A percentile compares a stretch with the other conserved stretches of the same genome.
These are phyloP conservation scores for Toxicodendron radicans DNA, from an alignment of 345 rosid genomes.

Conservation along the genomic window DNA sequence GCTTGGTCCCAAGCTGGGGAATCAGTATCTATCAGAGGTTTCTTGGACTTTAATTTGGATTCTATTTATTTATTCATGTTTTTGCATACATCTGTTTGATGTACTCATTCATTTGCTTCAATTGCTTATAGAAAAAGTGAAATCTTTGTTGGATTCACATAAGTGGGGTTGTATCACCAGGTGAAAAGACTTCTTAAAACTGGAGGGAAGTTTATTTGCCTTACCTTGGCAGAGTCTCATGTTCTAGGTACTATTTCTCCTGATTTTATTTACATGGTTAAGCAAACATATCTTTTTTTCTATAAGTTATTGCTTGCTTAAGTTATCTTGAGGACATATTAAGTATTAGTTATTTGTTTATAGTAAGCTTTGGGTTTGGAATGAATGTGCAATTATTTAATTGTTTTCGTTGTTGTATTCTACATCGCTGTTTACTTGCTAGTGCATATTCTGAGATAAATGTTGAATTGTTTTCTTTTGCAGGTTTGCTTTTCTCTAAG, in stretches of 20 bases:
- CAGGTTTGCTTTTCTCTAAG: conserved; percentile 82
- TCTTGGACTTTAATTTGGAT: conserved; percentile 3
- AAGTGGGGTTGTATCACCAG: conserved; percentile 35
- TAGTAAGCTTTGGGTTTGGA: background rate
- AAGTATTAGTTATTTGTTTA: background rate
- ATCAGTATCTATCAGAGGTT: conserved; percentile 81
- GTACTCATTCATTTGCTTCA: background rate
- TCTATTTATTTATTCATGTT: background rate
- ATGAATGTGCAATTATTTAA: background rate
- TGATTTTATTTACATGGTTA: background rate
- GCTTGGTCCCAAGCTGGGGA: conserved; percentile 71
- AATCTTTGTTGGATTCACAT: conserved; percentile 16
- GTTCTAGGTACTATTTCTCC: conserved; percentile 63
- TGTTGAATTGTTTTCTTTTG: conserved; percentile 21
- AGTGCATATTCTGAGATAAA: conserved; percentile 9
- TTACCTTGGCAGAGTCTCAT: conserved; percentile 88
- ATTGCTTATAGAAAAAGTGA: background rate
- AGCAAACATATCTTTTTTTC: background rate
- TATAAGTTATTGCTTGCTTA: background rate
- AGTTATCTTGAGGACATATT: background rate
- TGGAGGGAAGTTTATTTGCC: conserved; percentile 80
- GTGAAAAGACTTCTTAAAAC: conserved; percentile 69
- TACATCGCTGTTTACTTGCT: background rate
- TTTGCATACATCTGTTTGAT: background rate
- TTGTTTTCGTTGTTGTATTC: conserved; percentile 11